Percentiles rank a stretch among this genome's conserved stretches.
Evolutionary conservation across 805 yeast species (phyloP).

Genomic region (Metschnikowia rubicola): DNA sequence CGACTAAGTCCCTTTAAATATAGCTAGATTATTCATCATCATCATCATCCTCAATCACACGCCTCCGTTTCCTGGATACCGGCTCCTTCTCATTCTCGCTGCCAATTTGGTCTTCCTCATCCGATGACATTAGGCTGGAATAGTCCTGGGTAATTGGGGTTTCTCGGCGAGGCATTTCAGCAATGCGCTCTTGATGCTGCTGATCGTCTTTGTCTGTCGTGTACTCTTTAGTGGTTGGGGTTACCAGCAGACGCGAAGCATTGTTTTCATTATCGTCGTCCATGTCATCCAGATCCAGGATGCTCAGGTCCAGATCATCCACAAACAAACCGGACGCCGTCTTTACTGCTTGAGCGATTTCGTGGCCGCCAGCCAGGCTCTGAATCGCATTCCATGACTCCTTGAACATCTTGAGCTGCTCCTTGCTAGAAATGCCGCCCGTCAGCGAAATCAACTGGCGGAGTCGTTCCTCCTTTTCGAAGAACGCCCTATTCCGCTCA

Average conservation of each 20-base stretch:
- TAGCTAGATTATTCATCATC: conserved; percentile 15
- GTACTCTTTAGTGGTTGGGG: too few relatives aligned
- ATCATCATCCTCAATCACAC: conserved; percentile 26
- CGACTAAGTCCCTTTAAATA: conserved; percentile 18
- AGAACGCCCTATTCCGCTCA: conserved; percentile 51
- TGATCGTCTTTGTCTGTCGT: too few relatives aligned
- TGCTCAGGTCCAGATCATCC: conserved; percentile 8
- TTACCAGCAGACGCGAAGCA: too few relatives aligned
- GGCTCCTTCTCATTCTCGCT: conserved; percentile 1
- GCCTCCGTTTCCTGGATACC: conserved; percentile 21
- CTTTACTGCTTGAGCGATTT: conserved; percentile 9
- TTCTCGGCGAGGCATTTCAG: too few relatives aligned
- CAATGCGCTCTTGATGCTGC: too few relatives aligned
- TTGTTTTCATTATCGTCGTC: too few relatives aligned
- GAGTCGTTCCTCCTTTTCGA: conserved; percentile 51
- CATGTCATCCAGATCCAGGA: too few relatives aligned
- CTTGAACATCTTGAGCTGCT: conserved; percentile 13
- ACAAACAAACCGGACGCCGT: conserved; percentile 16
- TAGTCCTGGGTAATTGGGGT: too few relatives aligned
- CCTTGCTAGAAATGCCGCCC: conserved; percentile 37
- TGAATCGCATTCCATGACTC: conserved; percentile 16
- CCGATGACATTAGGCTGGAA: too few relatives aligned
- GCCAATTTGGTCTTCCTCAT: too few relatives aligned
- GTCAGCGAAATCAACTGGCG: conserved; percentile 35
- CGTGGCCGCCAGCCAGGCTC: neutral